Conservation (phyloP, 164 flowering plant species). For the Euptelea pleiosperma region DNA sequence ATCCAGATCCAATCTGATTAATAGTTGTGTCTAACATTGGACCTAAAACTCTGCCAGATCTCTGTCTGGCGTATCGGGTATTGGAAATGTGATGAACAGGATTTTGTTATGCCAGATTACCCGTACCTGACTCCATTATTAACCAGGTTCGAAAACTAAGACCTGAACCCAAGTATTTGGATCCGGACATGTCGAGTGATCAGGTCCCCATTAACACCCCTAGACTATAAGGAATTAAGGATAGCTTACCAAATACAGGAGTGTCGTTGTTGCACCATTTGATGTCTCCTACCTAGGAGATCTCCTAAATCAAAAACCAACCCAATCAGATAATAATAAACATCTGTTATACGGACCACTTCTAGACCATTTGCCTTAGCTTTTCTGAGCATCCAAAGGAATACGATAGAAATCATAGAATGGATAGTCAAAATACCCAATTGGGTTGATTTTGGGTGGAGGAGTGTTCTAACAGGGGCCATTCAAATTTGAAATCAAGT, state of each 20-base stretch:
- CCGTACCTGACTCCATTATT: no score
- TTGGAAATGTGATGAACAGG: background rate
- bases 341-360: no score
- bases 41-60: background rate
- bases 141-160: no score
- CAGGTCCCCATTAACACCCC: no score
- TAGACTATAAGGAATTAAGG: no score
- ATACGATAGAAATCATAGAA: no score
- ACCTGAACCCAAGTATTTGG: no score
- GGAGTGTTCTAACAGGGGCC: no score
- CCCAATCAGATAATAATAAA: background rate
- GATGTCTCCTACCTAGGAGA: background rate
- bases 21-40: background rate
- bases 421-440: background rate
- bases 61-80: background rate
- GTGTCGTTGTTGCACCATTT: no score
- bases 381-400: constrained; percentile 1
- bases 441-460: background rate
- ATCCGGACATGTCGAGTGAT: no score
- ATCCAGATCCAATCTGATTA: background rate
- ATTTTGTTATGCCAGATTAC: background rate
- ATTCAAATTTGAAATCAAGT: background rate
- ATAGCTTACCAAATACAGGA: no score
- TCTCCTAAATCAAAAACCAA: background rate
- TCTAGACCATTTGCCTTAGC: no score